phyloP scores from a whole-genome alignment of 805 yeast genomes.

The Nakazawaea wickerhamii region DNA sequence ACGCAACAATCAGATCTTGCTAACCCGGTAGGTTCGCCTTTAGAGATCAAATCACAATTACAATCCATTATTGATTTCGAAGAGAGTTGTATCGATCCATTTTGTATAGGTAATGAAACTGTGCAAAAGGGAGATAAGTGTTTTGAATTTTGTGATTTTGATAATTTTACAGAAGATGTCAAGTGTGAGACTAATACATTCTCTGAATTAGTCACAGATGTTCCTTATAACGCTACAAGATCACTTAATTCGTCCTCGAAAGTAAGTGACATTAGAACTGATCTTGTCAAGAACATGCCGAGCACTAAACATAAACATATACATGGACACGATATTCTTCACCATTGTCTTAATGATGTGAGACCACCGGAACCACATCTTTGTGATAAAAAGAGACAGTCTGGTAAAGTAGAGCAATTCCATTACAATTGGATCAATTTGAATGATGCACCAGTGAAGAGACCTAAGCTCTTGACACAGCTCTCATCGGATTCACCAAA shows the following conservation, averaged over 20 bases:
- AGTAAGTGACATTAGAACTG: constrained; percentile 6
- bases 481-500: not conserved
- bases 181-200: not conserved
- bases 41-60: constrained; percentile 2
- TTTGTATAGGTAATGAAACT: constrained; percentile 2
- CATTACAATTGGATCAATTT: constrained; percentile 13
- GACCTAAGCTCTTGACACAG: constrained; percentile 2
- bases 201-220: constrained; percentile 1
- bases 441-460: constrained; percentile 6
- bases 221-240: not conserved
- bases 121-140: constrained; percentile 18
- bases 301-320: constrained; percentile 1
- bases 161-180: constrained; percentile 13
- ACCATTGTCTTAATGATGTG: constrained; percentile 1
- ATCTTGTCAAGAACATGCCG: not conserved
- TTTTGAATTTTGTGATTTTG: constrained; percentile 22
- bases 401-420: constrained; percentile 10
- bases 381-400: not conserved
- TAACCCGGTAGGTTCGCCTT: not conserved
- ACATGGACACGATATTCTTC: constrained; percentile 4
- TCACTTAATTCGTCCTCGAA: constrained; percentile 3
- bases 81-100: not conserved
- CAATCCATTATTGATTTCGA: constrained; percentile 3
- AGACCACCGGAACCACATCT: not conserved
- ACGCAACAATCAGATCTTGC: not conserved